Conservation (phyloP, 208 protist species). For the Trypanosoma lewisi region DNA sequence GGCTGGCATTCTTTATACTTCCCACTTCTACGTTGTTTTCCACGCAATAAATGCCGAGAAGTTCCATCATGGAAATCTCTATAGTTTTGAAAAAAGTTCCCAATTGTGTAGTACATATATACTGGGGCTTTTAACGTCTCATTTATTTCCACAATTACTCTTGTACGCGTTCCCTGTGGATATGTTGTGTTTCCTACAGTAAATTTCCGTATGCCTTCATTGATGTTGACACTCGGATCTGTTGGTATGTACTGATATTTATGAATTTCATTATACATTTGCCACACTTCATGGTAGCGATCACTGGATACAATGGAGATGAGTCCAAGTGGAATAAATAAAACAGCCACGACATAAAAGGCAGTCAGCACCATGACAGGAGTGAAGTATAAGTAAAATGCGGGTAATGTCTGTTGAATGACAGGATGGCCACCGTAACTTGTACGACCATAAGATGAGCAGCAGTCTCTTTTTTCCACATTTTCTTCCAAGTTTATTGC, state of each 20-base stretch:
- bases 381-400: slow-evolving; percentile 52
- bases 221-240: slow-evolving; percentile 62
- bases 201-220: slow-evolving; percentile 61
- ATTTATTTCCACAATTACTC: slow-evolving; percentile 47
- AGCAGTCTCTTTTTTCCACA: slow-evolving; percentile 15
- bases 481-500: background rate
- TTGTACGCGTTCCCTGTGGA: slow-evolving; percentile 69
- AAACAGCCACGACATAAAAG: slow-evolving; percentile 49
- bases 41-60: slow-evolving; percentile 56
- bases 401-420: slow-evolving; percentile 73
- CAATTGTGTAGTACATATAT: slow-evolving; percentile 97
- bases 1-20: slow-evolving; percentile 51
- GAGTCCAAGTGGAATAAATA: slow-evolving; percentile 49
- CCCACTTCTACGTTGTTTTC: slow-evolving; percentile 30
- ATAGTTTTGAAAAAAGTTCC: slow-evolving; percentile 98
- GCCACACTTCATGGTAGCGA: slow-evolving; percentile 30
- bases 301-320: slow-evolving; percentile 37
- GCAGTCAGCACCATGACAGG: slow-evolving; percentile 50
- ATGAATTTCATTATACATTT: slow-evolving; percentile 65
- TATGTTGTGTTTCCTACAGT: slow-evolving; percentile 40
- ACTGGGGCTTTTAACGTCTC: slow-evolving; percentile 86
- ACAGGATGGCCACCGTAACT: slow-evolving; percentile 75
- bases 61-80: slow-evolving; percentile 87
- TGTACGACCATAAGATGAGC: slow-evolving; percentile 52
- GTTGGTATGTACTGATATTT: slow-evolving; percentile 77